Evolutionary conservation across 2,329 filamentous ascomycete species (phyloP).

Genomic region (Trichoderma koningii): DNA sequence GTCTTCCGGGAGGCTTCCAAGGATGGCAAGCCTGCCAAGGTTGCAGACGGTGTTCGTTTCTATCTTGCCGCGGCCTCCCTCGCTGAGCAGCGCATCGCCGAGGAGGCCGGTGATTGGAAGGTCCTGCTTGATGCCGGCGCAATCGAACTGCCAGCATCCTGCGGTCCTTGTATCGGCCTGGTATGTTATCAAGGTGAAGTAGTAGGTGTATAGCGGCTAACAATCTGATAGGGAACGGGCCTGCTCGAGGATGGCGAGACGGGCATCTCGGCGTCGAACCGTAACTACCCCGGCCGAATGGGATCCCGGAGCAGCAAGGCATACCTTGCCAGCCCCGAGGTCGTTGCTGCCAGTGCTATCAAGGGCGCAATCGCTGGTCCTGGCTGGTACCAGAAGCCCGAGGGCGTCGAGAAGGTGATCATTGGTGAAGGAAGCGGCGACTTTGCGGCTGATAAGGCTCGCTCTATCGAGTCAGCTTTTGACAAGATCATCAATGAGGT

Average conservation of each 20-base stretch:
- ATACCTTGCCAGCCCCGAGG: conserved; percentile 85
- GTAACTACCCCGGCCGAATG: conserved; percentile 93
- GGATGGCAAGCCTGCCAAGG: conserved; percentile 63
- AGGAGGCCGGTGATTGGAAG: conserved; percentile 85
- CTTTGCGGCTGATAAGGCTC: conserved; percentile 62
- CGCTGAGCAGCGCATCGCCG: conserved; percentile 70
- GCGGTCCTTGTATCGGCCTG: conserved; percentile 84
- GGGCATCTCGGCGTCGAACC: conserved; percentile 79
- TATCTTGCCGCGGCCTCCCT: conserved; percentile 88
- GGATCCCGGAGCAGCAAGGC: conserved; percentile 61
- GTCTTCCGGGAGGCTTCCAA: conserved; percentile 69
- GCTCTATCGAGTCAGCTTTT: conserved; percentile 68
- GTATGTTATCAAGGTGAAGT: not conserved
- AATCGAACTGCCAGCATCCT: conserved; percentile 68
- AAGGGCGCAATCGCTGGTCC: conserved; percentile 72
- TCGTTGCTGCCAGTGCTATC: conserved; percentile 87
- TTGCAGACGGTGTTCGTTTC: conserved; percentile 73
- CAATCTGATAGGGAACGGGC: conserved; percentile 58
- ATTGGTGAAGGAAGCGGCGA: conserved; percentile 72
- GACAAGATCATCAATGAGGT: conserved; percentile 68
- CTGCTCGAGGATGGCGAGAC: conserved; percentile 82
- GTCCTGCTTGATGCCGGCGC: conserved; percentile 81
- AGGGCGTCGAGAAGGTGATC: conserved; percentile 66
- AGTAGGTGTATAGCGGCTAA: not conserved
- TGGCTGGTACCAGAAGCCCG: conserved; percentile 74